phyloP scores from a whole-genome alignment of 768 basidiomycete genomes.

The Suillus subalutaceus region DNA sequence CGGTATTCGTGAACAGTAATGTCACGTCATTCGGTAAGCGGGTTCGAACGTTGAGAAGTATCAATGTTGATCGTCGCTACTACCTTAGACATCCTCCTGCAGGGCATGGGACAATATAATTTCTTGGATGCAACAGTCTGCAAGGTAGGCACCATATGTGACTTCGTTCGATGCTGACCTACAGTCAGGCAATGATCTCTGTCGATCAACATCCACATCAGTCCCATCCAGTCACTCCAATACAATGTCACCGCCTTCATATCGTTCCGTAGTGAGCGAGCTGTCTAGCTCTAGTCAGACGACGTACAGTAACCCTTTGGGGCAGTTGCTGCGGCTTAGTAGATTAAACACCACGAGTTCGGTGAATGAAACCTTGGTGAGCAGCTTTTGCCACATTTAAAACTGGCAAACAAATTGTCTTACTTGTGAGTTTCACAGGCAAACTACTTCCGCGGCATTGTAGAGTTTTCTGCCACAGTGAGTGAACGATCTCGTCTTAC shows the following conservation, averaged over 20 bases:
- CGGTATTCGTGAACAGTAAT: neutral
- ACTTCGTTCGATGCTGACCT: neutral
- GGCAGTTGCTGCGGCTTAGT: neutral
- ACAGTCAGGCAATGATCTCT: neutral
- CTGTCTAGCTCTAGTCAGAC: neutral
- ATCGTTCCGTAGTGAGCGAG: neutral
- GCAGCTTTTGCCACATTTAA: neutral
- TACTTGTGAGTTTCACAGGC: neutral
- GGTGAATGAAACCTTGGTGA: neutral
- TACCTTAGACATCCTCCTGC: neutral
- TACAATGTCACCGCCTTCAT: neutral
- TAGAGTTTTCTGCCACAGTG: constrained; percentile 14
- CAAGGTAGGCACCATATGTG: neutral
- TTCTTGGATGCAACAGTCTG: neutral
- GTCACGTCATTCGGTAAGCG: neutral
- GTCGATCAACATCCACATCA: neutral
- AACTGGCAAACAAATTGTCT: neutral
- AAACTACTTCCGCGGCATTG: constrained; percentile 7
- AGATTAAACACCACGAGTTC: neutral
- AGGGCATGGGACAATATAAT: neutral
- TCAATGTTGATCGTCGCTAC: neutral
- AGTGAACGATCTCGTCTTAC: neutral
- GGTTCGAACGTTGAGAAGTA: neutral
- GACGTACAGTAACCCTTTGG: neutral
- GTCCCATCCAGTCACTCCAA: neutral